Evolutionary conservation across 139 green algal genomes (phyloP).

Genomic region (Penium margaritaceum): DNA sequence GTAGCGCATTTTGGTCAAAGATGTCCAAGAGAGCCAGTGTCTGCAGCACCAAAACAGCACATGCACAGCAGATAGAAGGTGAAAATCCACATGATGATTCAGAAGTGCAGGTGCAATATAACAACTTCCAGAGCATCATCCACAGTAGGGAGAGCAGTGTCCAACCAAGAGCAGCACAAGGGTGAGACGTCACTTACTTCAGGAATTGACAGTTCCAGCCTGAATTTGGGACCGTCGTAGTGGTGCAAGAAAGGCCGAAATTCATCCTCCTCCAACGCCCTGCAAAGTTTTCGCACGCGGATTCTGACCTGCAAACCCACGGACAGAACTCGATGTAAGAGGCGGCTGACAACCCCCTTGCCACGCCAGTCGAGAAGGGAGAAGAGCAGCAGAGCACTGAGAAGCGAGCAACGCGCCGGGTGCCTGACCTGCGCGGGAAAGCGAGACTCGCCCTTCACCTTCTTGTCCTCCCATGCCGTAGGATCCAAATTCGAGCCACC

Average conservation of each 20-base stretch:
- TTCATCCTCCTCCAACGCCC: constrained; percentile 18
- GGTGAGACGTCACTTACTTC: too few species aligned
- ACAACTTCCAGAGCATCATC: too few species aligned
- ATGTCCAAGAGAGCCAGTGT: constrained; percentile 26
- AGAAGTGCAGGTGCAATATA: too few species aligned
- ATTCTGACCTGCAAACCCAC: constrained; percentile 40
- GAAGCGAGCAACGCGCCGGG: too few species aligned
- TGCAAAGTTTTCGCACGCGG: constrained; percentile 14
- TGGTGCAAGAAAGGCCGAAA: constrained; percentile 34
- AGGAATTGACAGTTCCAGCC: constrained; percentile 25
- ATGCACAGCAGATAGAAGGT: neutral
- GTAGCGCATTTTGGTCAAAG: constrained; percentile 10
- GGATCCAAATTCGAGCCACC: constrained; percentile 38
- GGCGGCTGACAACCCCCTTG: too few species aligned
- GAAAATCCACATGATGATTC: too few species aligned
- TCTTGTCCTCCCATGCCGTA: constrained; percentile 42
- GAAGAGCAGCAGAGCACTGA: too few species aligned
- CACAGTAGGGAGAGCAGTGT: too few species aligned
- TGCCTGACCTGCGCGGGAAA: constrained; percentile 37
- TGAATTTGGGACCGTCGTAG: constrained; percentile 35
- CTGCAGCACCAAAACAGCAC: constrained; percentile 6
- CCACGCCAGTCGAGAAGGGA: too few species aligned
- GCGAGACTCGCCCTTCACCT: constrained; percentile 26
- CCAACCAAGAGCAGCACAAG: too few species aligned
- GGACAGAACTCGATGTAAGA: too few species aligned